A percentile compares a stretch with the other conserved stretches of the same genome.
These are phyloP conservation scores for Claviceps sp. DNA, from an alignment of 2,329 filamentous ascomycete species.

Conservation along the genomic window DNA sequence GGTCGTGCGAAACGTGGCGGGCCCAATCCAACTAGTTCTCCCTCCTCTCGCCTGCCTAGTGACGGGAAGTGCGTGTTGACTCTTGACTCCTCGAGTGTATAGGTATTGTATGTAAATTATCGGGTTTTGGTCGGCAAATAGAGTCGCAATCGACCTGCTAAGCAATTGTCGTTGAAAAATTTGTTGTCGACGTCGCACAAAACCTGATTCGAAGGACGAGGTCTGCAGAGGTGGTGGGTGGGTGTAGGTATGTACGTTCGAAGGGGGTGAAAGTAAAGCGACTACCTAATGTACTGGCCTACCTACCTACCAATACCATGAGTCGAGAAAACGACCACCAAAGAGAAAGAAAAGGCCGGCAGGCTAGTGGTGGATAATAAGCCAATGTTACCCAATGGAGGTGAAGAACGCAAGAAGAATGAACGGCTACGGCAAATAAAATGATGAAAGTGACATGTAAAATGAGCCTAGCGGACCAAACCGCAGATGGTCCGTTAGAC, in stretches of 20 bases:
- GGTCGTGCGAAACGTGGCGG: neutral
- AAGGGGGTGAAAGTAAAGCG: neutral
- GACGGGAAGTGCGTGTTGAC: neutral
- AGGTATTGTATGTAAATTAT: too few relatives aligned
- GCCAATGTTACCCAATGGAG: neutral
- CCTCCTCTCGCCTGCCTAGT: neutral
- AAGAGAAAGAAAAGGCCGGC: neutral
- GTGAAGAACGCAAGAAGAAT: neutral
- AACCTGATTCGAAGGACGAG: neutral
- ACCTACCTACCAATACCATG: neutral
- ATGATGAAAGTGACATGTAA: neutral
- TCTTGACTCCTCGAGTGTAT: neutral
- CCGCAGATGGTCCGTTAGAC: neutral
- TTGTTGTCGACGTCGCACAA: neutral
- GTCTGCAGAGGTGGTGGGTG: neutral
- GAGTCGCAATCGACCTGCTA: neutral
- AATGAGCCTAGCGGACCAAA: neutral
- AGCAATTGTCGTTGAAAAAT: neutral
- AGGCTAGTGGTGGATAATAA: neutral
- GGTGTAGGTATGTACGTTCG: neutral
- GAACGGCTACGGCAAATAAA: neutral
- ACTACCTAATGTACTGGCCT: neutral
- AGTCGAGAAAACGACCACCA: neutral
- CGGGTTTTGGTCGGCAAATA: neutral
- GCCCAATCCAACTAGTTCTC: neutral